A percentile compares a stretch with the other conserved stretches of the same genome.
Conservation (phyloP, 306 rosid genomes). For the Fragaria iinumae region DNA sequence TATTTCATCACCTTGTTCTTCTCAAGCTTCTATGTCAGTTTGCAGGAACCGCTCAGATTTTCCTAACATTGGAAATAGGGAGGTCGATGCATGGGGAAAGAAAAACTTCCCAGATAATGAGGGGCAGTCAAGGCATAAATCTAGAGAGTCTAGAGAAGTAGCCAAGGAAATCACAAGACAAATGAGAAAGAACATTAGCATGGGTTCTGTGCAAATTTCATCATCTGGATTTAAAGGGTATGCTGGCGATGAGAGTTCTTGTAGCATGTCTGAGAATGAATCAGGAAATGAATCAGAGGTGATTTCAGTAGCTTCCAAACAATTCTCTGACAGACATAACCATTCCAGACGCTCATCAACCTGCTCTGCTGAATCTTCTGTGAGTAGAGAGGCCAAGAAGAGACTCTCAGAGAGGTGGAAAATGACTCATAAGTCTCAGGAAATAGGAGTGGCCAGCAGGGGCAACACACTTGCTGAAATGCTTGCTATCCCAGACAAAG, state of each 20-base stretch:
- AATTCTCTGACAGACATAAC: slow-evolving; percentile 39
- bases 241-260: slow-evolving; percentile 65
- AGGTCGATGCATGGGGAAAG: slow-evolving; percentile 36
- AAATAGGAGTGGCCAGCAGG: slow-evolving; percentile 46
- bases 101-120: slow-evolving; percentile 37
- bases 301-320: slow-evolving; percentile 38
- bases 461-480: slow-evolving; percentile 91
- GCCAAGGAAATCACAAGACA: slow-evolving; percentile 78
- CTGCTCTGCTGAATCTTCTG: slow-evolving; percentile 59
- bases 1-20: slow-evolving; percentile 56
- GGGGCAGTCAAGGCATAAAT: slow-evolving; percentile 47
- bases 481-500: slow-evolving; percentile 83
- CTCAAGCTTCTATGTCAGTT: slow-evolving; percentile 47
- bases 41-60: slow-evolving; percentile 45
- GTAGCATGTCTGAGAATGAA: slow-evolving; percentile 63
- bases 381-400: slow-evolving; percentile 86
- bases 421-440: slow-evolving; percentile 60
- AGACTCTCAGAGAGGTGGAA: slow-evolving; percentile 94
- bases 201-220: slow-evolving; percentile 34
- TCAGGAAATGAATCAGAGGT: slow-evolving; percentile 54
- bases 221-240: slow-evolving; percentile 57
- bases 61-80: slow-evolving; percentile 42
- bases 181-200: slow-evolving; percentile 54
- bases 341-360: slow-evolving; percentile 50
- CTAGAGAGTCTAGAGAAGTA: slow-evolving; percentile 71